phyloP scores from a whole-genome alignment of 345 rosid genomes.

The Salix koriyanagi region DNA sequence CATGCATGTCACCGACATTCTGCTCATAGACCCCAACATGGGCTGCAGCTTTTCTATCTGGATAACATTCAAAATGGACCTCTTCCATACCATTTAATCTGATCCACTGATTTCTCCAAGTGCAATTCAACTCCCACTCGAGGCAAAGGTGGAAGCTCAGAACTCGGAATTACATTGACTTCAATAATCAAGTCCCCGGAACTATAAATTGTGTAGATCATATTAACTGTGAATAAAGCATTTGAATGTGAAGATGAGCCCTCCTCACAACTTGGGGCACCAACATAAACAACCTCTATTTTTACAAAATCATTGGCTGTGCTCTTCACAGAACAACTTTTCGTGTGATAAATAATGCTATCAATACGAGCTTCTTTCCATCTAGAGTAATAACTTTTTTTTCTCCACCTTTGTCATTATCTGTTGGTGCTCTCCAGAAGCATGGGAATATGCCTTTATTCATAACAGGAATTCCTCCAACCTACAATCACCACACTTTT shows the following conservation, averaged over 20 bases:
- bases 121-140: conserved; percentile 83
- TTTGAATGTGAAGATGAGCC: conserved; percentile 29
- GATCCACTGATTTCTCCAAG: conserved; percentile 63
- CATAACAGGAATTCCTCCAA: conserved; percentile 65
- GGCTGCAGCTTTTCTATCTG: conserved; percentile 94
- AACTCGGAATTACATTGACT: conserved; percentile 54
- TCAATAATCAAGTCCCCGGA: conserved; percentile 76
- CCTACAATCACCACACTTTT: conserved; percentile 37
- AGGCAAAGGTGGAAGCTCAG: conserved; percentile 83
- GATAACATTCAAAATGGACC: conserved; percentile 98
- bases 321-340: conserved; percentile 57
- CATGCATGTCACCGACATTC: conserved; percentile 70
- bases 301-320: conserved; percentile 41
- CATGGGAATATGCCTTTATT: conserved; percentile 71
- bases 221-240: conserved; percentile 49
- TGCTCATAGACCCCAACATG: conserved; percentile 67
- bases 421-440: conserved; percentile 96
- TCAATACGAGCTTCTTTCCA: conserved; percentile 76
- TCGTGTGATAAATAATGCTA: conserved; percentile 42
- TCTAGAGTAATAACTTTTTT: conserved; percentile 64
- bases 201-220: conserved; percentile 54
- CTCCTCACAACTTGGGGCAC: conserved; percentile 24
- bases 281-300: conserved; percentile 51
- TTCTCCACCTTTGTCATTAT: conserved; percentile 94
- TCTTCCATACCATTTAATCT: conserved; percentile 77